These are phyloP conservation scores for Agrocybe praecox DNA, from an alignment of 768 basidiomycete species.

Conservation along the genomic window DNA sequence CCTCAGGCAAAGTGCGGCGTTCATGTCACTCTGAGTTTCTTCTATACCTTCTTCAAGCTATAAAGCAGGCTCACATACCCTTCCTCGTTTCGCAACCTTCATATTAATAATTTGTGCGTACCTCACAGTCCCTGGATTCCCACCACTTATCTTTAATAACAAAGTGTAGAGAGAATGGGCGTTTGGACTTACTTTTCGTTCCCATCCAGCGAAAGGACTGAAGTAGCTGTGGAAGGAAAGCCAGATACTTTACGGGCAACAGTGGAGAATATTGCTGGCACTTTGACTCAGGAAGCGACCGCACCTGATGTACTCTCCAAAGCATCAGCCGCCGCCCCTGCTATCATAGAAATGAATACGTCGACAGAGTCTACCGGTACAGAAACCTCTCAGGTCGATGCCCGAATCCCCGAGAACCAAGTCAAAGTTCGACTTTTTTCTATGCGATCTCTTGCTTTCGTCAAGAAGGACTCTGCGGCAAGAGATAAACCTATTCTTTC, in stretches of 20 bases:
- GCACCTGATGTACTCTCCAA: neutral
- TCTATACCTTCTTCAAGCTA: too few relatives aligned
- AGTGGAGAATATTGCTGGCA: neutral
- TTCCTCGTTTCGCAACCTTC: too few relatives aligned
- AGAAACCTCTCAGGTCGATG: too few relatives aligned
- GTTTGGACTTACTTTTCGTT: slow-evolving; percentile 14
- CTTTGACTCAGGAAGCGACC: neutral
- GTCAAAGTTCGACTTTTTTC: slow-evolving; percentile 42
- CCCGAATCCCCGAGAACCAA: neutral
- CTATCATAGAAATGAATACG: too few relatives aligned
- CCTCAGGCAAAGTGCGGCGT: too few relatives aligned
- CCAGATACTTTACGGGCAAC: neutral
- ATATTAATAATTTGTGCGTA: too few relatives aligned
- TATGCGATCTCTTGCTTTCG: slow-evolving; percentile 43
- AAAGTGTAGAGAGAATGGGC: slow-evolving; percentile 6
- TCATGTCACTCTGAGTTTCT: too few relatives aligned
- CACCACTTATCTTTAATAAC: too few relatives aligned
- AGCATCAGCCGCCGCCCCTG: too few relatives aligned
- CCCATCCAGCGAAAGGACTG: neutral
- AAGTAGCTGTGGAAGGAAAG: neutral
- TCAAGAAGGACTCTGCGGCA: slow-evolving; percentile 24
- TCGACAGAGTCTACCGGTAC: too few relatives aligned
- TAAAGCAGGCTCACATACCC: too few relatives aligned
- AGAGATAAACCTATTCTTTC: slow-evolving; percentile 38
- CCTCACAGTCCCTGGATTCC: too few relatives aligned